Percentiles rank a stretch among this genome's conserved stretches.
Evolutionary conservation across 2,329 filamentous ascomycete species (phyloP).

Genomic region (Bisporella sp.): DNA sequence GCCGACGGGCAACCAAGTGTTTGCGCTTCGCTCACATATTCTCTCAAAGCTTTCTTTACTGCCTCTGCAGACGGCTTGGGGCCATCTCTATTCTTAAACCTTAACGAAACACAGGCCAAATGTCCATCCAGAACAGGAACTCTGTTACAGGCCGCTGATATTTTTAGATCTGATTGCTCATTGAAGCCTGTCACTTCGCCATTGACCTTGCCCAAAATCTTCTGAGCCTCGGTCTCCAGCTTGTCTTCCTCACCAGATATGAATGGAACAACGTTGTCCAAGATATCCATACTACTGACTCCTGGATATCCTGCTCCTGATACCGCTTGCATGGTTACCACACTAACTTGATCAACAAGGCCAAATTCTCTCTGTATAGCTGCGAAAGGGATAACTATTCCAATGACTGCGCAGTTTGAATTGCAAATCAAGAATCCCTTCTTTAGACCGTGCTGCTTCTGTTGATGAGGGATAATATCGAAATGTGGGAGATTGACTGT

Average conservation of each 20-base stretch:
- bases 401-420: slow-evolving; percentile 96
- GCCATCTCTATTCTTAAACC: slow-evolving; percentile 58
- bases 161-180: slow-evolving; percentile 65
- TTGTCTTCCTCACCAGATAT: slow-evolving; percentile 95
- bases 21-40: slow-evolving; percentile 78
- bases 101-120: slow-evolving; percentile 85
- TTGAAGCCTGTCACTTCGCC: slow-evolving; percentile 65
- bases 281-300: slow-evolving; percentile 87
- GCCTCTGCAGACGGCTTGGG: slow-evolving; percentile 68
- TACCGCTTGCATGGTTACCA: slow-evolving; percentile 92
- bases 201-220: slow-evolving; percentile 80
- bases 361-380: slow-evolving; percentile 84
- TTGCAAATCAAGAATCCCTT: slow-evolving; percentile 96
- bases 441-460: slow-evolving; percentile 61
- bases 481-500: slow-evolving; percentile 90
- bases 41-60: slow-evolving; percentile 71
- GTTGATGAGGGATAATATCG: slow-evolving; percentile 82
- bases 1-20: slow-evolving; percentile 81
- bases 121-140: slow-evolving; percentile 95
- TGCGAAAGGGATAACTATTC: slow-evolving; percentile 89
- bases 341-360: slow-evolving; percentile 64
- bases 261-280: slow-evolving; percentile 93
- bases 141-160: slow-evolving; percentile 86
- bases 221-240: slow-evolving; percentile 87
- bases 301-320: slow-evolving; percentile 89